Conservation (phyloP, 2,329 filamentous ascomycete species). For the Mycosphaerella sp. region DNA sequence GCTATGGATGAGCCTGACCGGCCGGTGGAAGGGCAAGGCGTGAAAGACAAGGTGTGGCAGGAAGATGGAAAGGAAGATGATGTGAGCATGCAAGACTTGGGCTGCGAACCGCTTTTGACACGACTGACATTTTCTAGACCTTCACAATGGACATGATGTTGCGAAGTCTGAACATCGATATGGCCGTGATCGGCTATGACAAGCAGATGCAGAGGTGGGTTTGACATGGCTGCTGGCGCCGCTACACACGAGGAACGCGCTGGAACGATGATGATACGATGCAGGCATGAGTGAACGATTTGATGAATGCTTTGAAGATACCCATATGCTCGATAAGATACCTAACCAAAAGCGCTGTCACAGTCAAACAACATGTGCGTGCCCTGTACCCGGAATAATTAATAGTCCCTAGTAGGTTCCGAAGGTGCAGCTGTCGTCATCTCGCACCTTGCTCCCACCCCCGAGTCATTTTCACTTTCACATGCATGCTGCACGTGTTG, state of each 20-base stretch:
- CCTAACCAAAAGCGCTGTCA: neutral
- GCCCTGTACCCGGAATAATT: too few relatives aligned
- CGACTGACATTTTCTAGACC: conserved; percentile 37
- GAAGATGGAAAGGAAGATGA: conserved; percentile 36
- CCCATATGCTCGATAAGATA: conserved; percentile 1
- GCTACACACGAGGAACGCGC: neutral
- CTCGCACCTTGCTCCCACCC: neutral
- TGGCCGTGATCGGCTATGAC: conserved; percentile 58
- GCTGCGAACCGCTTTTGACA: neutral
- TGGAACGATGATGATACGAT: neutral
- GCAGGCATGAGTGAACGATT: neutral
- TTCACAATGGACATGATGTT: conserved; percentile 68
- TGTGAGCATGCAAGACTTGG: conserved; percentile 29
- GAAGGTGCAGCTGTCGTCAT: neutral
- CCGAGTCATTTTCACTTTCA: too few relatives aligned
- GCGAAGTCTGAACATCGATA: conserved; percentile 56
- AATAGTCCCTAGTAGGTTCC: too few relatives aligned
- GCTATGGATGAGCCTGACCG: conserved; percentile 29
- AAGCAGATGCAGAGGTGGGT: conserved; percentile 52
- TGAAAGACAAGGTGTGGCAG: conserved; percentile 33
- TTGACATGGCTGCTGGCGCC: neutral
- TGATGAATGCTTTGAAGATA: conserved; percentile 9
- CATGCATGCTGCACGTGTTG: too few relatives aligned
- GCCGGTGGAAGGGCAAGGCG: conserved; percentile 36
- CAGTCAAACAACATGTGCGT: too few relatives aligned